phyloP scores from a whole-genome alignment of 306 rosid genomes.

The Sphenostylis stenocarpa region DNA sequence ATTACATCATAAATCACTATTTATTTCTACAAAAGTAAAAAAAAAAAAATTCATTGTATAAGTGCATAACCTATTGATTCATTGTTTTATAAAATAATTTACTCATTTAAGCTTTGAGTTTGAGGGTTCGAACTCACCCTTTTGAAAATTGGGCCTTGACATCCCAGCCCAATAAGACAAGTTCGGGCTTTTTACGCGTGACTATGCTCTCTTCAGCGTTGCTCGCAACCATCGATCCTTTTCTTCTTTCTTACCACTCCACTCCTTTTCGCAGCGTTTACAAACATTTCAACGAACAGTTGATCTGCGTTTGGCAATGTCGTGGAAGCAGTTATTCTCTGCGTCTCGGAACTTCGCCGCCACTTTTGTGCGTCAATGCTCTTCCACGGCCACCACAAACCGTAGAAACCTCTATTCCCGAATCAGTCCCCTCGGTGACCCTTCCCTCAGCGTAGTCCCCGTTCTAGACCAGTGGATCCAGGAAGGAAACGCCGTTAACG shows the following conservation, averaged over 20 bases:
- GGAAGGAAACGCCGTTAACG: slow-evolving; percentile 41
- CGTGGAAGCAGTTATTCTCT: slow-evolving; percentile 35
- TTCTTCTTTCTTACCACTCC: not conserved
- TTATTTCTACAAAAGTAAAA: no score
- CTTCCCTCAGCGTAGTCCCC: slow-evolving; percentile 54
- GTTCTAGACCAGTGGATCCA: slow-evolving; percentile 61
- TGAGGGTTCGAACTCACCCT: no score
- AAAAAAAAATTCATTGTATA: no score
- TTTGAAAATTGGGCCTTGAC: no score
- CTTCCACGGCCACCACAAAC: not conserved
- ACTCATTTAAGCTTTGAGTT: no score
- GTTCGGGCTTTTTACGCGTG: not conserved
- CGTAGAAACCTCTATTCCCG: slow-evolving; percentile 48
- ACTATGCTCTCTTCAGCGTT: not conserved
- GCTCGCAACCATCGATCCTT: not conserved
- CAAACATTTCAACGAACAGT: not conserved
- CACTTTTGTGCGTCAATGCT: slow-evolving; percentile 11
- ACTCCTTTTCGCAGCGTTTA: not conserved
- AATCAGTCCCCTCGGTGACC: slow-evolving; percentile 66
- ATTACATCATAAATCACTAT: no score
- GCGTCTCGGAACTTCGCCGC: slow-evolving; percentile 26
- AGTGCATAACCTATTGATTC: no score
- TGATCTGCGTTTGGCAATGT: slow-evolving; percentile 17
- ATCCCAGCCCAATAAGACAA: no score
- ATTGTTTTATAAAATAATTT: no score